phyloP scores from a whole-genome alignment of 768 basidiomycete species.

The Holtermanniella nyarrowii region DNA sequence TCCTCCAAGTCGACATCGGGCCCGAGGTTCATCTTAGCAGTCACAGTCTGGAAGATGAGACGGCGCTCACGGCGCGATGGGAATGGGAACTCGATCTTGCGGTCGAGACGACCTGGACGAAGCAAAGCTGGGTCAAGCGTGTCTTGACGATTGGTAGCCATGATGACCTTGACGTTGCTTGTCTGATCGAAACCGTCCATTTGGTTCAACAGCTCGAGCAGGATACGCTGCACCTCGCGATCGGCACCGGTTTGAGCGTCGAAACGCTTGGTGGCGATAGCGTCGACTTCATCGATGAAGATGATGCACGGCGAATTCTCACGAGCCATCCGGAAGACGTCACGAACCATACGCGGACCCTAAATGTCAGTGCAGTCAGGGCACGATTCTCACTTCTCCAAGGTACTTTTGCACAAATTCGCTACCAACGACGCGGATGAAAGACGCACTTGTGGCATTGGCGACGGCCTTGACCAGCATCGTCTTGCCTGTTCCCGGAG shows the following conservation, averaged over 20 bases:
- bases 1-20: conserved; percentile 98
- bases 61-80: conserved; percentile 91
- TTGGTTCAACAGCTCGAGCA: conserved; percentile 92
- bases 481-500: conserved; percentile 95
- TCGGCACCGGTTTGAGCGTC: conserved; percentile 99
- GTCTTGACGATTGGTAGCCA: conserved; percentile 98
- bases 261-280: conserved; percentile 98
- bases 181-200: conserved; percentile 99
- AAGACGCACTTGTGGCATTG: conserved; percentile 89
- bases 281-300: conserved; percentile 90
- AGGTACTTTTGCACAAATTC: conserved; percentile 99
- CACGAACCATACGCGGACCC: conserved; percentile 98
- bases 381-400: conserved; percentile 52
- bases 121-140: conserved; percentile 95
- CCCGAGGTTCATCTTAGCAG: conserved; percentile 92
- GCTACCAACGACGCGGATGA: conserved; percentile 95
- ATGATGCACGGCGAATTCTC: conserved; percentile 97
- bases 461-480: conserved; percentile 99
- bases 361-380: conserved; percentile 4
- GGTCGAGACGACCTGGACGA: conserved; percentile 90
- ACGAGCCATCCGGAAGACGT: conserved; percentile 93
- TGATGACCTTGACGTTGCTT: conserved; percentile 98
- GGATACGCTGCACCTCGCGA: conserved; percentile 94
- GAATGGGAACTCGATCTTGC: conserved; percentile 97
- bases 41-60: conserved; percentile 94